Conservation (phyloP, 2,329 filamentous ascomycete genomes). For the Alternaria brassicicola region DNA sequence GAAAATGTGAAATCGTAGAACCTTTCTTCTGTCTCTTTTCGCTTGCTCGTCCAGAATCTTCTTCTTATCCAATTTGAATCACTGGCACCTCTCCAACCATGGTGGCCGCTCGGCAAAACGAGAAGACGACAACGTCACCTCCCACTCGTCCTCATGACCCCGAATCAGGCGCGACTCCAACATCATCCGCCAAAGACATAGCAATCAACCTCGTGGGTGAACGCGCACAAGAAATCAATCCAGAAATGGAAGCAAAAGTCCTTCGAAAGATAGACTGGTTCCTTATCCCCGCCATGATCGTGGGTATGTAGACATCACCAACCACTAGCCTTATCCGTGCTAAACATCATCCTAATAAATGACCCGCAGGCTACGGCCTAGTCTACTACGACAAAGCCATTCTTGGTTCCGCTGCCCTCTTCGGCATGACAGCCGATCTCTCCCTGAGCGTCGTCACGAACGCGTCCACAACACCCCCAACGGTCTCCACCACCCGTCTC, state of each 20-base stretch:
- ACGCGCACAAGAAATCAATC: constrained; percentile 60
- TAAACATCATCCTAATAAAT: neutral
- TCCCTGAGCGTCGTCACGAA: constrained; percentile 60
- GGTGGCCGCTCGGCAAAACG: constrained; percentile 4
- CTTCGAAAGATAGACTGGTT: constrained; percentile 71
- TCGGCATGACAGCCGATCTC: constrained; percentile 77
- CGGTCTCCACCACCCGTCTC: constrained; percentile 69
- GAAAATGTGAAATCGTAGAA: constrained; percentile 3
- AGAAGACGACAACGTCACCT: constrained; percentile 24
- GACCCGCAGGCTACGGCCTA: constrained; percentile 62
- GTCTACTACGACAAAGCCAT: constrained; percentile 80
- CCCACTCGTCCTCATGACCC: constrained; percentile 13
- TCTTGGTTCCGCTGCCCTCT: constrained; percentile 72
- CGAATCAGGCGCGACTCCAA: constrained; percentile 23
- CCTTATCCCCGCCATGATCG: constrained; percentile 69
- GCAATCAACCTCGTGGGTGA: constrained; percentile 67
- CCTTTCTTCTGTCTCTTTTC: neutral
- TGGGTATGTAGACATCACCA: constrained; percentile 32
- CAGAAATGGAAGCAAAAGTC: constrained; percentile 61
- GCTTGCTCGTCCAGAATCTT: neutral
- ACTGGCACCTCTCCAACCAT: neutral
- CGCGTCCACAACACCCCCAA: constrained; percentile 58
- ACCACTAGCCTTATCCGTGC: neutral
- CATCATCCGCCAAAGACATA: constrained; percentile 58
- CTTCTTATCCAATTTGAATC: too few relatives aligned